Base-by-base conservation (phyloP, 768 basidiomycete species). In the Termitomyces heimii region DNA sequence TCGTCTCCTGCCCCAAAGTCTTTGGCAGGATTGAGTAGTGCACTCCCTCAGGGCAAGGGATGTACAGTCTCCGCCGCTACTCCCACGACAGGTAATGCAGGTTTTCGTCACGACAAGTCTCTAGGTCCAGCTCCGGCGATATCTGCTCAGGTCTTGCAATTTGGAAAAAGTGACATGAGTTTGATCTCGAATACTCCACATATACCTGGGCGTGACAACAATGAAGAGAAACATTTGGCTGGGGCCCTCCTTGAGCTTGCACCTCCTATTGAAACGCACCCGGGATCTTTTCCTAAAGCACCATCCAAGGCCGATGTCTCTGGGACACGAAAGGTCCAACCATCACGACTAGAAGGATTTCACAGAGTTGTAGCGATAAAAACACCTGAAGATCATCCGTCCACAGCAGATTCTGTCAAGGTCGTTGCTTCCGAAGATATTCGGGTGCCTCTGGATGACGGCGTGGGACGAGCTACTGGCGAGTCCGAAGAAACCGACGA, bases 1-100 rank as follows among this genome's bases (percentile, higher is more conserved):
- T 68, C 69, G 28, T 57, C 69, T 13, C 62, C 68, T 49, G 60
- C 53, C 1, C 57, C 62, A 8, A 52, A 44, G n/a, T 20, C 8
- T 0, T 32, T 28, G 7, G 32, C 24, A 2, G 24, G 22, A 13
- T 29, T 14, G 22, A 32, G 22, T 24, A 45, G n/a, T 24, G 5
- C 16, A 26, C 22, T 24, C 24, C 10, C n/a, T 35, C n/a, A 14
- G 6, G 24, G 39, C 20, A 34, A 28, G 26, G 26, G 12, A 28
- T 18, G 18, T 10, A 20, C 28, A 29, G 18, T 53, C 29, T 20
- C n/a, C 14, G 20, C 29, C 5, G 14, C 29, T 4, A 20, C 20
- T 43, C 20, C 40, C 26, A n/a, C 9, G 5, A 3, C 16, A 22
- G 31, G n/a, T 20, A 34, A 24, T n/a, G 18, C 10, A 12, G 18